phyloP scores from a whole-genome alignment of 768 basidiomycete species.

The Lentinula detonsa region DNA sequence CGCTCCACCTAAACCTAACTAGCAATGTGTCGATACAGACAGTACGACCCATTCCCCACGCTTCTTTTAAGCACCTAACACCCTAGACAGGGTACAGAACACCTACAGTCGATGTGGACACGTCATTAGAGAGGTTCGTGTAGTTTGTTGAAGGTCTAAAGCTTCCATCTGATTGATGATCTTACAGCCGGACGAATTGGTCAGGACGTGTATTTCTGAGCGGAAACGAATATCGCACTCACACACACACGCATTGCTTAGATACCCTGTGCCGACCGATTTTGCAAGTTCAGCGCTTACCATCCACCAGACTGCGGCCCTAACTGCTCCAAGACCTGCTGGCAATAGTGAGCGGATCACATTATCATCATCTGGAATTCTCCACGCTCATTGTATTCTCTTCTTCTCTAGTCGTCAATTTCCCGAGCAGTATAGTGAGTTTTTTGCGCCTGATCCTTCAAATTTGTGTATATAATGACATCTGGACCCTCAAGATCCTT shows the following conservation, averaged over 20 bases:
- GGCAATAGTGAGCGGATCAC: constrained; percentile 62
- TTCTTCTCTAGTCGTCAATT: constrained; percentile 50
- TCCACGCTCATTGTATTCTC: not conserved
- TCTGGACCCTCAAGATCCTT: constrained; percentile 20
- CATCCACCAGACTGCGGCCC: constrained; percentile 59
- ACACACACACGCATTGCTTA: constrained; percentile 24
- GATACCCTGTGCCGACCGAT: constrained; percentile 60
- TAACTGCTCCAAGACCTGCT: constrained; percentile 56
- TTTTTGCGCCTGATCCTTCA: constrained; percentile 7
- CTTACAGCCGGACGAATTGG: constrained; percentile 55
- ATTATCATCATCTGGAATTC: not conserved
- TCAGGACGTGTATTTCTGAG: constrained; percentile 20
- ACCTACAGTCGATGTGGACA: constrained; percentile 55
- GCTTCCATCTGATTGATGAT: constrained; percentile 7
- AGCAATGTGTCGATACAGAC: constrained; percentile 67
- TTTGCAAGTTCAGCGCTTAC: constrained; percentile 65
- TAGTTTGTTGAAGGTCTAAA: constrained; percentile 6
- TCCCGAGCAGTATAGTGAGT: constrained; percentile 64
- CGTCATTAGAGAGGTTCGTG: constrained; percentile 42
- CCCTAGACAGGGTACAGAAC: constrained; percentile 50
- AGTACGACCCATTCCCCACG: constrained; percentile 34
- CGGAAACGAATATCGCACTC: constrained; percentile 7
- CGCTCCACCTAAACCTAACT: not conserved
- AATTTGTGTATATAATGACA: constrained; percentile 6
- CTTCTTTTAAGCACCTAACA: constrained; percentile 1